These are phyloP conservation scores for Euphrasia arctica DNA, from an alignment of 305 asterid genomes.

Conservation along the genomic window DNA sequence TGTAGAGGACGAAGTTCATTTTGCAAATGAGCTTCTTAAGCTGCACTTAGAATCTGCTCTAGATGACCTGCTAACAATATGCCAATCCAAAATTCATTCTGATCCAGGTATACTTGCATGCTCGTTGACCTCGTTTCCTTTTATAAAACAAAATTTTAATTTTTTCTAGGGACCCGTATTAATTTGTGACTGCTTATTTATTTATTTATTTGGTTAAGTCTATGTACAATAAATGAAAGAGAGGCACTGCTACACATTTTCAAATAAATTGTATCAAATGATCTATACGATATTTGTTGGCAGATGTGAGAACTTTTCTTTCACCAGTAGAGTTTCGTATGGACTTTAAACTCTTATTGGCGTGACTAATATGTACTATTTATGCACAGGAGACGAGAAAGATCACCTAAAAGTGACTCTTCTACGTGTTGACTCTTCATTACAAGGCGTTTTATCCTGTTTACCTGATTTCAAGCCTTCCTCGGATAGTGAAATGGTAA, in stretches of 20 bases:
- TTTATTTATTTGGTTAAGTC: not conserved
- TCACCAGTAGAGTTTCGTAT: not conserved
- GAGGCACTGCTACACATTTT: constrained; percentile 2
- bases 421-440: constrained; percentile 93
- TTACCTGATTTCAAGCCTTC: constrained; percentile 97
- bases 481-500: constrained; percentile 62
- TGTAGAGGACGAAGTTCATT: constrained; percentile 67
- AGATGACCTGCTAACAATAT: constrained; percentile 75
- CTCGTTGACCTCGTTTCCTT: constrained; percentile 10
- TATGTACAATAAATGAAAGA: constrained; percentile 11
- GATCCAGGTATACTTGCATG: constrained; percentile 70
- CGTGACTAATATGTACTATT: constrained; percentile 34
- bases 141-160: constrained; percentile 18
- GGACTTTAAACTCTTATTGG: constrained; percentile 24
- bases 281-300: constrained; percentile 17
- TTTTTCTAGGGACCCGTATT: not conserved
- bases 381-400: constrained; percentile 83
- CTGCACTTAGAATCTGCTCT: constrained; percentile 87
- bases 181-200: not conserved
- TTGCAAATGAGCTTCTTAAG: constrained; percentile 88
- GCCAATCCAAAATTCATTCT: constrained; percentile 80
- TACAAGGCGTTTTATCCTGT: constrained; percentile 96
- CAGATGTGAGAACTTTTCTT: constrained; percentile 23
- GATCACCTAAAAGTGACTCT: constrained; percentile 99
- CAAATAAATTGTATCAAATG: constrained; percentile 13